Evolutionary conservation across 345 rosid genomes (phyloP).

Genomic region (Ceriops decandra): DNA sequence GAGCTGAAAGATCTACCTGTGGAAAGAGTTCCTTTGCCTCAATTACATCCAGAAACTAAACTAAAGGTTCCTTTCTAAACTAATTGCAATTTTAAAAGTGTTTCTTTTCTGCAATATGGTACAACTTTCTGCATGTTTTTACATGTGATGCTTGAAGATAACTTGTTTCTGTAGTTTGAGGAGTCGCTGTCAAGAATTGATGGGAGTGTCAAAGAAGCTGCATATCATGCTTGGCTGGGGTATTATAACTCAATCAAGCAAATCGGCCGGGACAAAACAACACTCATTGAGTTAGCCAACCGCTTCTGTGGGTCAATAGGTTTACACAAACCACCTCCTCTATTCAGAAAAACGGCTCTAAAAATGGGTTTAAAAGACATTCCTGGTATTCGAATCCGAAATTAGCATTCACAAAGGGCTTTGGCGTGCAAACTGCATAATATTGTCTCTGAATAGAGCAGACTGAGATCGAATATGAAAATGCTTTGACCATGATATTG

Average conservation of each 20-base stretch:
- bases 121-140: neutral
- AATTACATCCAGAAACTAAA: conserved; percentile 50
- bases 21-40: conserved; percentile 52
- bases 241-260: conserved; percentile 82
- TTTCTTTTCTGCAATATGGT: neutral
- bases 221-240: conserved; percentile 96
- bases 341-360: conserved; percentile 76
- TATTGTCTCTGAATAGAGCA: neutral
- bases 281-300: conserved; percentile 73
- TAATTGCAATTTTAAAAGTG: neutral
- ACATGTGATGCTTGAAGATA: conserved; percentile 7
- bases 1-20: conserved; percentile 80
- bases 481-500: conserved; percentile 9
- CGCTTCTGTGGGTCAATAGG: conserved; percentile 77
- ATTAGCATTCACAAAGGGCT: neutral
- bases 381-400: conserved; percentile 58
- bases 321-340: conserved; percentile 64
- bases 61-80: conserved; percentile 45
- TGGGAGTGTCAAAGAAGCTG: conserved; percentile 79
- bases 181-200: conserved; percentile 65
- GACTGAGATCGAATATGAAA: neutral
- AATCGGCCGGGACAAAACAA: conserved; percentile 85
- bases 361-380: conserved; percentile 95
- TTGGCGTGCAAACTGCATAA: neutral
- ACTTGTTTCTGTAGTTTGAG: conserved; percentile 52